Percentiles rank a stretch among this genome's conserved stretches.
These are phyloP conservation scores for Calonectria multiphialidica DNA, from an alignment of 2,329 filamentous ascomycete species.

Conservation along the genomic window DNA sequence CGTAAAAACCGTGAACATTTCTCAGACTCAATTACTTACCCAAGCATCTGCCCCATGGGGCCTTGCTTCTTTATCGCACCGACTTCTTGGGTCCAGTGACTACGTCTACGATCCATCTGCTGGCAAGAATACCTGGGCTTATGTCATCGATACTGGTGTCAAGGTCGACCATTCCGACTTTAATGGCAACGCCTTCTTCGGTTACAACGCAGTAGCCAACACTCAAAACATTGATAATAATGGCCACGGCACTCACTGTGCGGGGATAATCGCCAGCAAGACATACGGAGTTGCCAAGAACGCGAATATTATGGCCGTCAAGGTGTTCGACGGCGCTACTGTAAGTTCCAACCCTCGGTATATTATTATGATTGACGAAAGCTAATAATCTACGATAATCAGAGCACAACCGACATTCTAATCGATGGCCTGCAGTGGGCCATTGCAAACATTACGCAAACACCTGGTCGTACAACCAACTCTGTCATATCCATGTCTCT, in stretches of 20 bases:
- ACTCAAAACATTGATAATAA: background rate
- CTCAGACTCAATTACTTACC: background rate
- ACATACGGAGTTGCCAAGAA: constrained; percentile 14
- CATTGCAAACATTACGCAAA: background rate
- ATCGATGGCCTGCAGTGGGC: background rate
- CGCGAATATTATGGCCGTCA: background rate
- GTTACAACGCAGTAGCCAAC: background rate
- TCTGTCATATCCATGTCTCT: constrained; percentile 2
- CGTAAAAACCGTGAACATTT: background rate
- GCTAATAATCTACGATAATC: background rate
- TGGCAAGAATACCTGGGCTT: background rate
- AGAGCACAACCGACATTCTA: background rate
- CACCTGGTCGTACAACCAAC: background rate
- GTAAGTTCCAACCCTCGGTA: background rate
- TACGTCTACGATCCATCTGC: background rate
- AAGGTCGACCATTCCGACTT: background rate
- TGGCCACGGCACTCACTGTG: constrained; percentile 8
- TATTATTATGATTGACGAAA: background rate
- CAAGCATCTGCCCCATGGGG: background rate
- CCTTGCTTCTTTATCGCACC: background rate
- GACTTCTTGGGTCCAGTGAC: background rate
- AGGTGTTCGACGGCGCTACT: background rate
- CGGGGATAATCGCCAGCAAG: constrained; percentile 7
- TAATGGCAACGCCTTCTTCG: background rate
- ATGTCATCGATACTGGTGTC: background rate